Evolutionary conservation across 2,329 filamentous ascomycete species (phyloP).

Genomic region (Cladosporium velox): DNA sequence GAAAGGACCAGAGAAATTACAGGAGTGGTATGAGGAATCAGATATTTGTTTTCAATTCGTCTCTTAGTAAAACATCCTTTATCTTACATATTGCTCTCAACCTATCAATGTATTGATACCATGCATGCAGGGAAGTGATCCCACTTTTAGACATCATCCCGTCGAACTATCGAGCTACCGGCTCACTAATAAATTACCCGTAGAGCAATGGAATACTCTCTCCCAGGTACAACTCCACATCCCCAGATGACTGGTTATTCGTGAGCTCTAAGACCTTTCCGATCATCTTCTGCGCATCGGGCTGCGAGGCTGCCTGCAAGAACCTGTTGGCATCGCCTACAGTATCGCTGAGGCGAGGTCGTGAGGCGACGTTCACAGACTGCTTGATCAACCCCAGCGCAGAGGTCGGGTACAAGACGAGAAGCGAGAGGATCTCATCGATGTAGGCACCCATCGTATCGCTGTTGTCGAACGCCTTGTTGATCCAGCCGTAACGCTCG

Average conservation of each 20-base stretch:
- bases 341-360: background rate
- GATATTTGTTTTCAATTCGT: background rate
- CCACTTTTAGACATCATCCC: background rate
- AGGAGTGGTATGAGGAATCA: background rate
- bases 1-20: too few species aligned
- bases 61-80: background rate
- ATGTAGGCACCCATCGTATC: background rate
- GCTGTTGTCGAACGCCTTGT: background rate
- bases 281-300: background rate
- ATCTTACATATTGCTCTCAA: background rate
- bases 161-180: background rate
- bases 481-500: background rate
- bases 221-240: background rate
- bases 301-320: background rate
- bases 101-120: background rate
- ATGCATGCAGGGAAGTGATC: background rate
- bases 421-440: background rate
- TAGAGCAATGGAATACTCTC: background rate
- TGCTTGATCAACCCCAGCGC: background rate
- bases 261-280: background rate
- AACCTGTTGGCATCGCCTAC: background rate
- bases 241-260: background rate
- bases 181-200: background rate
- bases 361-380: background rate
- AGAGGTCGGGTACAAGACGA: background rate